Conservation (phyloP, 352 stramenopile species). For the Phytophthora cactorum region DNA sequence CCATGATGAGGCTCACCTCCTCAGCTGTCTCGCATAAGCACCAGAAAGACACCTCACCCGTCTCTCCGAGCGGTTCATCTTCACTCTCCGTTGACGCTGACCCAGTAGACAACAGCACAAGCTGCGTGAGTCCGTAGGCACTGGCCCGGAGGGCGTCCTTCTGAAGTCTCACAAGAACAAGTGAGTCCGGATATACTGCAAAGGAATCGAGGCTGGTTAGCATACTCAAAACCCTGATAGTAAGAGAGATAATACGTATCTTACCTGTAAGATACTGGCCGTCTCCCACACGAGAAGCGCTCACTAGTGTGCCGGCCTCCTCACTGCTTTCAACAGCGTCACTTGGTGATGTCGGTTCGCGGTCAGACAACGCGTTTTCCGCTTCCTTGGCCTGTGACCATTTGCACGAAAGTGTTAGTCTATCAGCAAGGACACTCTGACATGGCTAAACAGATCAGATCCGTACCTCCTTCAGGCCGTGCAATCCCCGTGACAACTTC, state of each 20-base stretch:
- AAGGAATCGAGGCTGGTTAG: slow-evolving; percentile 3
- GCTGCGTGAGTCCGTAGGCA: slow-evolving; percentile 81
- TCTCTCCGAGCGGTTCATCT: slow-evolving; percentile 18
- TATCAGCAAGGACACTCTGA: background rate
- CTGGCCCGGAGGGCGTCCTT: slow-evolving; percentile 78
- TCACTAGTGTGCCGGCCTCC: background rate
- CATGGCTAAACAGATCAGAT: background rate
- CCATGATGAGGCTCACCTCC: slow-evolving; percentile 84
- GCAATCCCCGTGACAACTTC: slow-evolving; percentile 79
- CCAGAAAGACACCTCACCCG: slow-evolving; percentile 70
- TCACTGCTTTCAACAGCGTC: slow-evolving; percentile 25
- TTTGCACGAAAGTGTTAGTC: background rate
- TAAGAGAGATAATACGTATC: slow-evolving; percentile 6
- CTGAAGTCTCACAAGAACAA: slow-evolving; percentile 78
- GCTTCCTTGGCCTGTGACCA: slow-evolving; percentile 58
- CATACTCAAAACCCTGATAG: background rate
- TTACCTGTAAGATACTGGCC: slow-evolving; percentile 78
- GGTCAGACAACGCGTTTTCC: slow-evolving; percentile 45
- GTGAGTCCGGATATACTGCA: slow-evolving; percentile 76
- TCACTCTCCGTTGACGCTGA: slow-evolving; percentile 17
- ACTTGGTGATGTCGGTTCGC: slow-evolving; percentile 22
- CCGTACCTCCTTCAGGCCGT: slow-evolving; percentile 80
- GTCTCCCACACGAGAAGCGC: slow-evolving; percentile 57
- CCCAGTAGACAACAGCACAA: slow-evolving; percentile 65
- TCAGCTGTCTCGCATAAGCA: slow-evolving; percentile 87